Percentiles rank a stretch among this genome's conserved stretches.
These are phyloP conservation scores for Grammothele lineata DNA, from an alignment of 768 basidiomycete species.

Conservation along the genomic window DNA sequence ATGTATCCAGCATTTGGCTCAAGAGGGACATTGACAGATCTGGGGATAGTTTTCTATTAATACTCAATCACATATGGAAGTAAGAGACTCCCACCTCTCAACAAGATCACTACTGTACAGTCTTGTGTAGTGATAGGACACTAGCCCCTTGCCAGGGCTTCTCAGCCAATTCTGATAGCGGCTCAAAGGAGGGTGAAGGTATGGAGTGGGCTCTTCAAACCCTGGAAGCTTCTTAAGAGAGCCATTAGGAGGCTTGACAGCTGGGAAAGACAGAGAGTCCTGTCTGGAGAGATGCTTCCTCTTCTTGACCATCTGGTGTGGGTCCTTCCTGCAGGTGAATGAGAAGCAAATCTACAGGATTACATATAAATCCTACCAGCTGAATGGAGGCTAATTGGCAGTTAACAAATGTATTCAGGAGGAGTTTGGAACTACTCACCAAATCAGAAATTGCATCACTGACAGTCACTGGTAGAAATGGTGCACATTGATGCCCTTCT, in stretches of 20 bases:
- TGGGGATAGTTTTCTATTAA: conserved; percentile 25
- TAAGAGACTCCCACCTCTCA: conserved; percentile 47
- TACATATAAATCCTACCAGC: neutral
- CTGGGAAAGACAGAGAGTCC: too few relatives aligned
- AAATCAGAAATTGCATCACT: conserved; percentile 66
- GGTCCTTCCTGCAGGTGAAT: conserved; percentile 48
- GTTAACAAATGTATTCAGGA: too few relatives aligned
- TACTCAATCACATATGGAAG: neutral
- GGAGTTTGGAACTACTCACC: too few relatives aligned
- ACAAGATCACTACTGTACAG: conserved; percentile 29
- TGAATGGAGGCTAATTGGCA: too few relatives aligned
- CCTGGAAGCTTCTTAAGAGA: conserved; percentile 34
- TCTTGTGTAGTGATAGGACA: conserved; percentile 61
- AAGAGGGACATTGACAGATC: conserved; percentile 46
- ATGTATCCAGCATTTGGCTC: too few relatives aligned
- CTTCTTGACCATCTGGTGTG: conserved; percentile 40
- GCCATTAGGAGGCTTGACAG: conserved; percentile 35
- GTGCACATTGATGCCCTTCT: conserved; percentile 38
- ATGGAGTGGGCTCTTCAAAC: conserved; percentile 39
- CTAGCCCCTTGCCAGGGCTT: conserved; percentile 25
- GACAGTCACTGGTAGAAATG: conserved; percentile 53
- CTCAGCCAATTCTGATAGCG: conserved; percentile 41
- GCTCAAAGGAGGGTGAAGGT: conserved; percentile 40
- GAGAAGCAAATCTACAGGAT: too few relatives aligned
- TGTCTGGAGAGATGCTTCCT: conserved; percentile 32